A percentile compares a stretch with the other conserved stretches of the same genome.
Evolutionary conservation across 1,139 yeast species (phyloP).

Genomic region (Blastobotrys indianensis): DNA sequence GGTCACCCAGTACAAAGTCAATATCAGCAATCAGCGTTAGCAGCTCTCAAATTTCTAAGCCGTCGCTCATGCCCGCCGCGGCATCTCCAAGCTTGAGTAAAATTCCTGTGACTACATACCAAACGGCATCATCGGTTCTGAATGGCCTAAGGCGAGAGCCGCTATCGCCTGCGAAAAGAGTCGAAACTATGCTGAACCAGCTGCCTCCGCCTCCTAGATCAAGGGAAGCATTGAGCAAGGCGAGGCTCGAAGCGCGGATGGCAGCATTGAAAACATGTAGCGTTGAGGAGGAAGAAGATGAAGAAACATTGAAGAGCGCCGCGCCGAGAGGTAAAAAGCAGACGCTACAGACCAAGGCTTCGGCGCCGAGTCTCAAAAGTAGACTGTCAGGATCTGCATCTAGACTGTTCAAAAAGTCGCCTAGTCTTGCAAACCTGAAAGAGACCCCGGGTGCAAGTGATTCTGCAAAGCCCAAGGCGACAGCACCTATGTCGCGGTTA

Average conservation of each 20-base stretch:
- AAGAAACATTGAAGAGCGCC: not conserved
- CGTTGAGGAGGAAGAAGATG: conserved; percentile 1
- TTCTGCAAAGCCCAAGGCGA: not conserved
- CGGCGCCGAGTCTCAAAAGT: not conserved
- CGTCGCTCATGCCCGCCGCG: not conserved
- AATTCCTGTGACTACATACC: not conserved
- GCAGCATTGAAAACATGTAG: not conserved
- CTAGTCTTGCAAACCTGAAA: conserved; percentile 2
- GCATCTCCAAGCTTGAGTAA: conserved; percentile 1
- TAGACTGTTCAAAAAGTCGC: not conserved
- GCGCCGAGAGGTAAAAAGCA: not conserved
- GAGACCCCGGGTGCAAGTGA: not conserved
- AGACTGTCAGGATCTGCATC: not conserved
- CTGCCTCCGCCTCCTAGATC: conserved; percentile 15
- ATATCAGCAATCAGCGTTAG: not conserved
- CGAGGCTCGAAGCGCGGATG: too few relatives aligned
- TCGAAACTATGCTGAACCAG: conserved; percentile 15
- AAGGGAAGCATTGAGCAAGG: too few relatives aligned
- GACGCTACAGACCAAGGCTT: not conserved
- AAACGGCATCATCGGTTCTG: not conserved
- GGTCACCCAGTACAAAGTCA: not conserved
- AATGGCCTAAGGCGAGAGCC: conserved; percentile 2
- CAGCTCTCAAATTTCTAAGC: not conserved
- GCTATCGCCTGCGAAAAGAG: conserved; percentile 9
- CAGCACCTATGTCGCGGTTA: not conserved